These are phyloP conservation scores for Metschnikowia gelsemii DNA, from an alignment of 805 yeast genomes.

Conservation along the genomic window DNA sequence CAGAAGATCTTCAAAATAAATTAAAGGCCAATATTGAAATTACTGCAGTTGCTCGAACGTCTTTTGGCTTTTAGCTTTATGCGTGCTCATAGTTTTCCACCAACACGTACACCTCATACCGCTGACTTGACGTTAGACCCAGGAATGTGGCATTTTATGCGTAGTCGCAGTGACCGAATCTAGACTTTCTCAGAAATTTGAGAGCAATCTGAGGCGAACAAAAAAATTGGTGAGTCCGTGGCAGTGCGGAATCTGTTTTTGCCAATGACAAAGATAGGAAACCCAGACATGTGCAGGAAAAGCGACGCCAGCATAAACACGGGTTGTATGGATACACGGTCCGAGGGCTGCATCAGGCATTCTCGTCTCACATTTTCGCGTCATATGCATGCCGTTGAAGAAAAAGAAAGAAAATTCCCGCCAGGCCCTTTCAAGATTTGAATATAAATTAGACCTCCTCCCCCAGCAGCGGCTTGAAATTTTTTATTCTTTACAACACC, in stretches of 20 bases:
- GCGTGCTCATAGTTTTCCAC: not conserved
- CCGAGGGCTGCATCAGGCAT: not conserved
- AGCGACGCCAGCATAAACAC: not conserved
- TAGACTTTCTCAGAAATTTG: not conserved
- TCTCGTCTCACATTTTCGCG: not conserved
- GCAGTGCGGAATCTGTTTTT: slow-evolving; percentile 1
- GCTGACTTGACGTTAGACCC: not conserved
- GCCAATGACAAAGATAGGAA: not conserved
- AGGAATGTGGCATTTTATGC: not conserved
- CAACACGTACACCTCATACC: not conserved
- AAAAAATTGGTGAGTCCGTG: not conserved
- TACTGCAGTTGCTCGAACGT: not conserved
- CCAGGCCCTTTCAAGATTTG: not conserved
- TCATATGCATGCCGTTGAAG: slow-evolving; percentile 1
- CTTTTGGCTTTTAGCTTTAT: not conserved
- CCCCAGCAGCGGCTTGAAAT: slow-evolving; percentile 13
- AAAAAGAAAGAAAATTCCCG: not conserved
- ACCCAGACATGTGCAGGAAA: not conserved
- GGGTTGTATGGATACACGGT: not conserved
- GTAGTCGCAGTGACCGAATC: not conserved
- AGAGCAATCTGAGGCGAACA: no score
- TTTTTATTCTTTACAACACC: slow-evolving; percentile 21
- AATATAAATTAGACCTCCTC: slow-evolving; percentile 14
- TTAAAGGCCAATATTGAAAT: no score
- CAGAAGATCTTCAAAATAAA: not conserved